Conservation (phyloP, 1,284 basidiomycete genomes). For the Tilletia walkeri region DNA sequence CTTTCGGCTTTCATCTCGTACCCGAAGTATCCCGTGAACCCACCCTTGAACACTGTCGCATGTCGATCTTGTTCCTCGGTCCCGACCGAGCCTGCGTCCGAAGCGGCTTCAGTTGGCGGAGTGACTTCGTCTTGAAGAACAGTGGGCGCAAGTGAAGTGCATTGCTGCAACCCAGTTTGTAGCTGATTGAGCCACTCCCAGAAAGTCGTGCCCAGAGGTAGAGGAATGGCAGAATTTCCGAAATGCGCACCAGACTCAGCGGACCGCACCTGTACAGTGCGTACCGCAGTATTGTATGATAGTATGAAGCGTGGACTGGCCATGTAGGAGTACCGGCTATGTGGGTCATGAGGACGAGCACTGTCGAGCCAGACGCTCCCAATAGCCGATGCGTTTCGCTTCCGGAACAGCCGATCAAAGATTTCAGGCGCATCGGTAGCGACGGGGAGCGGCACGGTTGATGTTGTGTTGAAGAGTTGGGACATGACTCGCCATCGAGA, state of each 20-base stretch:
- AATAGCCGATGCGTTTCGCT: conserved; percentile 30
- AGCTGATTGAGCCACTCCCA: conserved; percentile 42
- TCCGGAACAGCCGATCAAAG: conserved; percentile 57
- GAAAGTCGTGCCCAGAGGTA: conserved; percentile 25
- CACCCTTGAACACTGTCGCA: conserved; percentile 56
- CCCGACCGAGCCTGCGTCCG: neutral
- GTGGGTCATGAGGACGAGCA: conserved; percentile 38
- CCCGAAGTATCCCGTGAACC: conserved; percentile 62
- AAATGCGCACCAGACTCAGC: neutral
- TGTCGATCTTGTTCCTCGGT: conserved; percentile 16
- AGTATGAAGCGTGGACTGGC: conserved; percentile 41
- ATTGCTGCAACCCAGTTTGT: conserved; percentile 31
- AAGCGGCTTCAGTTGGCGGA: neutral
- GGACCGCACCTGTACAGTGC: neutral
- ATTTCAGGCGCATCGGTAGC: conserved; percentile 49
- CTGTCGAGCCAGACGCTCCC: conserved; percentile 62
- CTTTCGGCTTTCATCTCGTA: conserved; percentile 63
- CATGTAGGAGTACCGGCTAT: conserved; percentile 48
- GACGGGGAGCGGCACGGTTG: neutral
- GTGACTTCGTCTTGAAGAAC: conserved; percentile 13
- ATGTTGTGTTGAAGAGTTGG: neutral
- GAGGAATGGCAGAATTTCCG: too few species aligned
- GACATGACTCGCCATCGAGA: conserved; percentile 1
- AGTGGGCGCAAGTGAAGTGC: conserved; percentile 17
- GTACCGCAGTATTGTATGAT: conserved; percentile 27